Evolutionary conservation across 2,329 filamentous ascomycete genomes (phyloP).

Genomic region (Metarhizium humberi): DNA sequence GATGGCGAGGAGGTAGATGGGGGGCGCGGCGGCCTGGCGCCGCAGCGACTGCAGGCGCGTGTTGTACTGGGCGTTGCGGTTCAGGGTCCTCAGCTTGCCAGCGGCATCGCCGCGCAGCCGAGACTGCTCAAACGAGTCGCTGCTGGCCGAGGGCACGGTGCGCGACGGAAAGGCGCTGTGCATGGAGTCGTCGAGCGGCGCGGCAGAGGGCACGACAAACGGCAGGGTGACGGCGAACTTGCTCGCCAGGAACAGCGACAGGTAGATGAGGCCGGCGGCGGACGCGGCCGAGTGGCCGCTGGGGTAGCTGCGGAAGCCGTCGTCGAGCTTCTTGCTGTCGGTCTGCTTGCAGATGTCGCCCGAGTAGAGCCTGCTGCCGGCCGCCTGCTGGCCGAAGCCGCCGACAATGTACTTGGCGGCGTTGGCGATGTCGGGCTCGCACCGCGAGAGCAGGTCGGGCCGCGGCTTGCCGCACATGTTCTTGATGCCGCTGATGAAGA

Average conservation of each 20-base stretch:
- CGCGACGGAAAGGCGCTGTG: conserved; percentile 71
- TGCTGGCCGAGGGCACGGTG: conserved; percentile 33
- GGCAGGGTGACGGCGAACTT: conserved; percentile 71
- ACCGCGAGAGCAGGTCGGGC: conserved; percentile 75
- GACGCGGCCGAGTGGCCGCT: conserved; percentile 52
- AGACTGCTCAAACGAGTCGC: conserved; percentile 27
- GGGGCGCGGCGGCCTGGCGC: conserved; percentile 71
- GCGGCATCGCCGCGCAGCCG: conserved; percentile 9
- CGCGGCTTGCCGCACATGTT: conserved; percentile 61
- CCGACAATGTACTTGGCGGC: conserved; percentile 53
- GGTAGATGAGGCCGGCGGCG: conserved; percentile 73
- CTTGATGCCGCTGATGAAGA: conserved; percentile 82
- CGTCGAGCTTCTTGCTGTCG: conserved; percentile 52
- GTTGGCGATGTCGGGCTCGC: conserved; percentile 62
- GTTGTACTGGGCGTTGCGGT: conserved; percentile 17
- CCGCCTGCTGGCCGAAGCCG: conserved; percentile 40
- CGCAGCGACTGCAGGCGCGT: conserved; percentile 34
- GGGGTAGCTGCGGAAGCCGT: conserved; percentile 75
- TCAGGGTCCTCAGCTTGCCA: conserved; percentile 15
- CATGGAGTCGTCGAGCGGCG: conserved; percentile 31
- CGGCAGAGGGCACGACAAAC: conserved; percentile 46
- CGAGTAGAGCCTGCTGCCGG: conserved; percentile 60
- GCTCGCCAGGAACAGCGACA: conserved; percentile 77
- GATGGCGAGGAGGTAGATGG: conserved; percentile 65
- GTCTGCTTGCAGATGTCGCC: conserved; percentile 64